These are phyloP conservation scores for Coffea eugenioides DNA, from an alignment of 257 asterid genomes.

Conservation along the genomic window DNA sequence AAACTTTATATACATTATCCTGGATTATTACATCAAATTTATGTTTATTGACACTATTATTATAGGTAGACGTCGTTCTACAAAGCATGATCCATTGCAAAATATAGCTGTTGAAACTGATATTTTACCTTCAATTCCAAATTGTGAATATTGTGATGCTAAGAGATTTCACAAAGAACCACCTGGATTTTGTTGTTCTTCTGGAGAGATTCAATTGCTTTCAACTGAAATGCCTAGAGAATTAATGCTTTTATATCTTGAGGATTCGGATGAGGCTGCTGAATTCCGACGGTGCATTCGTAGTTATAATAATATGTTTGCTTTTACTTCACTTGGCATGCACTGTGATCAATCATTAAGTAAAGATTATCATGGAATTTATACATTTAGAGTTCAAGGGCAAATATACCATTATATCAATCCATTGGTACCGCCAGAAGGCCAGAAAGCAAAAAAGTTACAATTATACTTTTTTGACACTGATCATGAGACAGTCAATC, in stretches of 20 bases:
- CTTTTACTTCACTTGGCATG: background rate
- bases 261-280: background rate
- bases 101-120: too few relatives aligned
- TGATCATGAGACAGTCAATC: background rate
- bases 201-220: background rate
- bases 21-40: too few relatives aligned
- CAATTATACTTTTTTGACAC: constrained; percentile 2
- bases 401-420: background rate
- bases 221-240: background rate
- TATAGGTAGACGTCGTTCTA: too few relatives aligned
- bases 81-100: too few relatives aligned
- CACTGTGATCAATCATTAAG: background rate
- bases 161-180: background rate
- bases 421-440: background rate
- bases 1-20: too few relatives aligned
- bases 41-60: too few relatives aligned
- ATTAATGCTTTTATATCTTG: background rate
- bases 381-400: background rate
- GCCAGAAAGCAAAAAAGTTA: background rate
- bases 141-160: background rate
- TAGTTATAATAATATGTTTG: background rate
- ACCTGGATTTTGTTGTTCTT: background rate
- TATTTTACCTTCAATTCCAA: background rate
- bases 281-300: background rate
- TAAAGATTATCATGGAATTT: background rate